A percentile compares a stretch with the other conserved stretches of the same genome.
phyloP scores from a whole-genome alignment of 2,329 filamentous ascomycete species.

The Uncinocarpus reesii region DNA sequence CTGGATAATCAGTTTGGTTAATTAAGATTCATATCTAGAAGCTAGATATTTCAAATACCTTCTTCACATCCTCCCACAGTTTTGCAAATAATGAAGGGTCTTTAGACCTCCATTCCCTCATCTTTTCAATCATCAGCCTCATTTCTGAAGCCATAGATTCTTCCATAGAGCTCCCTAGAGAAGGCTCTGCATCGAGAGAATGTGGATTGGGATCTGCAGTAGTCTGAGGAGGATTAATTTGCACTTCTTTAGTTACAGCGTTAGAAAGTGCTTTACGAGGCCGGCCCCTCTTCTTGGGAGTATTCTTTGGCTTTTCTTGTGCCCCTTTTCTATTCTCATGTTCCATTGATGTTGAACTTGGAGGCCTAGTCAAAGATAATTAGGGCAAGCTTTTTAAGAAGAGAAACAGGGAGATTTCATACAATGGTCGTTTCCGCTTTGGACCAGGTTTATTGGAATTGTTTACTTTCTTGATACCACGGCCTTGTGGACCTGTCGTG shows the following conservation, averaged over 20 bases:
- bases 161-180: slow-evolving; percentile 1
- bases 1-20: background rate
- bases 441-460: slow-evolving; percentile 1
- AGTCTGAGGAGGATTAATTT: background rate
- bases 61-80: slow-evolving; percentile 47
- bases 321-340: background rate
- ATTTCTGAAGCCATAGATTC: slow-evolving; percentile 43
- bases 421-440: slow-evolving; percentile 1
- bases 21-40: background rate
- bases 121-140: slow-evolving; percentile 47
- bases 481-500: background rate
- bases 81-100: slow-evolving; percentile 46
- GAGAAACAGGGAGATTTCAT: background rate
- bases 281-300: slow-evolving; percentile 2
- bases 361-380: background rate
- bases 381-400: background rate
- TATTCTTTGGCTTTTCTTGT: background rate
- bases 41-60: slow-evolving; percentile 19
- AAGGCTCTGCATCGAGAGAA: background rate
- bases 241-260: background rate
- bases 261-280: slow-evolving; percentile 2
- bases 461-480: background rate
- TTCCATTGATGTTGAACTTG: background rate
- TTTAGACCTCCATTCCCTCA: slow-evolving; percentile 47
- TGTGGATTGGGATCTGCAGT: background rate